A percentile compares a stretch with the other conserved stretches of the same genome.
Conservation (phyloP, 2,329 filamentous ascomycete genomes). For the Dendryphion nanum region DNA sequence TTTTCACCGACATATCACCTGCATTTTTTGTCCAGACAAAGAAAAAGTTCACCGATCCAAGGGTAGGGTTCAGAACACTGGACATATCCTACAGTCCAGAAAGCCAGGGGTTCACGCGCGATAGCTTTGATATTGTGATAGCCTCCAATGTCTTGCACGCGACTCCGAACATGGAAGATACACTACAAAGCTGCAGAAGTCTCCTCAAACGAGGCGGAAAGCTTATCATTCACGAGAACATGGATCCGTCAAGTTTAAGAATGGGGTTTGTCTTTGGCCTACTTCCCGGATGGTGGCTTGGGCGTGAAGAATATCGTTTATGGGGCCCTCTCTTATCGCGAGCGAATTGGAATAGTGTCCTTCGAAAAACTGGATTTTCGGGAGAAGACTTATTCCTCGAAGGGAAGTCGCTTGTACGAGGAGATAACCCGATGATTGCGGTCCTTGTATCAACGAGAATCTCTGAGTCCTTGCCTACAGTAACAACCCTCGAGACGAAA, state of each 20-base stretch:
- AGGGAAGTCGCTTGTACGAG: no score
- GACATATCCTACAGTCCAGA: slow-evolving; percentile 8
- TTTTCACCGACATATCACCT: slow-evolving; percentile 14
- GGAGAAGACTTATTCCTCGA: slow-evolving; percentile 18
- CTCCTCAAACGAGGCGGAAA: slow-evolving; percentile 15
- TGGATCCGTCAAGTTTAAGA: neutral
- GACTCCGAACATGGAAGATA: slow-evolving; percentile 5
- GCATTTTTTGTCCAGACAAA: slow-evolving; percentile 10
- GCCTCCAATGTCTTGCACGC: slow-evolving; percentile 31
- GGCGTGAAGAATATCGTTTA: slow-evolving; percentile 21
- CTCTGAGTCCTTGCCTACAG: no score
- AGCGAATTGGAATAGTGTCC: slow-evolving; percentile 27
- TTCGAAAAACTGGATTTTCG: slow-evolving; percentile 29
- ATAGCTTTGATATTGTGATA: slow-evolving; percentile 20
- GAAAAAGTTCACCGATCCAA: slow-evolving; percentile 1
- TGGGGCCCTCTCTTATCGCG: slow-evolving; percentile 22
- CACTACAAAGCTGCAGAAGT: slow-evolving; percentile 7
- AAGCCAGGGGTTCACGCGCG: slow-evolving; percentile 5
- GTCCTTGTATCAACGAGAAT: no score
- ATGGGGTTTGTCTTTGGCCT: slow-evolving; percentile 6
- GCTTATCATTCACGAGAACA: slow-evolving; percentile 9
- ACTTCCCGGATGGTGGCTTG: slow-evolving; percentile 12
- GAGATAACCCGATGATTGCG: no score
- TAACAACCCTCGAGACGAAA: no score
- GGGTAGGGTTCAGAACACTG: slow-evolving; percentile 1